These are phyloP conservation scores for Aureobasidium pullulans DNA, from an alignment of 2,329 filamentous ascomycete genomes.

Conservation along the genomic window DNA sequence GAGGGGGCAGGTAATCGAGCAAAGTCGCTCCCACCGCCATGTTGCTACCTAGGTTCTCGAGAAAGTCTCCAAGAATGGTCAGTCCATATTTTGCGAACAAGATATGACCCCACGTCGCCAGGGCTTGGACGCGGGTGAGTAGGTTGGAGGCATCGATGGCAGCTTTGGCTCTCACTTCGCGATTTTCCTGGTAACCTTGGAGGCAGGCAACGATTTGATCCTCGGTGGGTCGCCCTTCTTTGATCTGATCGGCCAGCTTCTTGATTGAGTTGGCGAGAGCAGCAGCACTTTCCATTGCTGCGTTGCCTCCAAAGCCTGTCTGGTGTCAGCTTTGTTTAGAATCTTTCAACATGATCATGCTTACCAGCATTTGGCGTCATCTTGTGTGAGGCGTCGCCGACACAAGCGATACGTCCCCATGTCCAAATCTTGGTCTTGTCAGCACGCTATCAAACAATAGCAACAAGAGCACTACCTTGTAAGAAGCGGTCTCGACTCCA, in stretches of 20 bases:
- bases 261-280: conserved; percentile 21
- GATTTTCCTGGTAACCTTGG: conserved; percentile 18
- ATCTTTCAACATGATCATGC: no score
- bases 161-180: conserved; percentile 16
- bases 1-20: conserved; percentile 26
- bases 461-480: conserved; percentile 10
- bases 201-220: conserved; percentile 15
- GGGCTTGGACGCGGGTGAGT: conserved; percentile 18
- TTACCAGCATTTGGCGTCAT: conserved; percentile 19
- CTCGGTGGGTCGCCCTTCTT: background rate
- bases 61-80: conserved; percentile 10
- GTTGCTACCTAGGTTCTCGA: conserved; percentile 15
- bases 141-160: conserved; percentile 17
- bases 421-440: conserved; percentile 16
- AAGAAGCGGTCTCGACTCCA: conserved; percentile 21
- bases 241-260: conserved; percentile 11
- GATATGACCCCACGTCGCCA: background rate
- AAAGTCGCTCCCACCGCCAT: conserved; percentile 20
- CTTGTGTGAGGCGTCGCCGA: conserved; percentile 23
- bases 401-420: conserved; percentile 21
- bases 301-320: conserved; percentile 20
- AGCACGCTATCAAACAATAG: background rate
- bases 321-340: background rate
- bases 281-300: conserved; percentile 21
- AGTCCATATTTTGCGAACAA: conserved; percentile 2